Conservation (phyloP, 768 basidiomycete genomes). For the Boletus patriciae region DNA sequence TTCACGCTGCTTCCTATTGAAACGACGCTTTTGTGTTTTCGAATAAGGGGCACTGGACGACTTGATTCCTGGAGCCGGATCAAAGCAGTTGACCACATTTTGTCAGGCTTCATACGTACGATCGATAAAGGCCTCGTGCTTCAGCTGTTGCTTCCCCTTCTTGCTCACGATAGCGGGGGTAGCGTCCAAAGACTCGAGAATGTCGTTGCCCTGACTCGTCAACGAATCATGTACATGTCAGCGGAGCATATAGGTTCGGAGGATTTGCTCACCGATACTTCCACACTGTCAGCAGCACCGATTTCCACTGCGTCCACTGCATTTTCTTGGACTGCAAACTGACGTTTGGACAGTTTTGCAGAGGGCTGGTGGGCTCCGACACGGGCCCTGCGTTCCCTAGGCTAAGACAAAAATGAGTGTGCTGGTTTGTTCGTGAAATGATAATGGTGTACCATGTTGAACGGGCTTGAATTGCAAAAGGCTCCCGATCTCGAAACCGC, state of each 20-base stretch:
- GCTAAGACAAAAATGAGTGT: constrained; percentile 28
- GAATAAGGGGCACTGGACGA: constrained; percentile 57
- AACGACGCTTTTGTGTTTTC: constrained; percentile 66
- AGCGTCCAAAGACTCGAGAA: constrained; percentile 39
- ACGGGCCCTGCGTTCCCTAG: constrained; percentile 42
- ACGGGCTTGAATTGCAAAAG: neutral
- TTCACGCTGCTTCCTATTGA: constrained; percentile 69
- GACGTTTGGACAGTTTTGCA: constrained; percentile 47
- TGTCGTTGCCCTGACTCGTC: constrained; percentile 43
- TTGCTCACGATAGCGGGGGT: constrained; percentile 45
- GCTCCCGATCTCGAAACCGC: neutral
- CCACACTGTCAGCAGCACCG: constrained; percentile 35
- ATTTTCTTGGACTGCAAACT: constrained; percentile 51
- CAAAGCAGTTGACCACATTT: neutral
- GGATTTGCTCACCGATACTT: constrained; percentile 41
- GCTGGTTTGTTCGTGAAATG: neutral
- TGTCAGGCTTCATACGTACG: constrained; percentile 40
- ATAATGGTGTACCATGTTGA: constrained; percentile 22
- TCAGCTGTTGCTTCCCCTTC: constrained; percentile 65
- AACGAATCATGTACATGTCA: neutral
- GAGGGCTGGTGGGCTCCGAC: constrained; percentile 51
- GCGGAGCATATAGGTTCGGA: no score
- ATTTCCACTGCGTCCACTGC: constrained; percentile 49
- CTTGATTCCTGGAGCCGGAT: constrained; percentile 44
- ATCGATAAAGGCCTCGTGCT: constrained; percentile 67